Evolutionary conservation across 148 eudicot species (phyloP), one percentile per base, ranked within the genome.

Genomic region (Rhododendron kiyosumense): DNA sequence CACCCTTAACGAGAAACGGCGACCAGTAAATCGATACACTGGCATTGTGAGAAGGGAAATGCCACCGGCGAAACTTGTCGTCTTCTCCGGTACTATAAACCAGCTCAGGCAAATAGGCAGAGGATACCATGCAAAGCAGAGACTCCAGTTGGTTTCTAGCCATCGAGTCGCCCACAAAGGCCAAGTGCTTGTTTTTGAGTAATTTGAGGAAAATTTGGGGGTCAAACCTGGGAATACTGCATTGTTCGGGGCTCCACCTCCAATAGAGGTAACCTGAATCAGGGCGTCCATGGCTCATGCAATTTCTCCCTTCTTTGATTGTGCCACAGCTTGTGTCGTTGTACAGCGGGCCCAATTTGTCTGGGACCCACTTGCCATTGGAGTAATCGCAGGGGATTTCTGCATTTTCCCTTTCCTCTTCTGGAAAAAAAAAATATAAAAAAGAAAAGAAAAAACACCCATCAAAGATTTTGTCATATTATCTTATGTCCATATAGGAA

Each of bases 101-200:
- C 80, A 95, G 90, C 26, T 89, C 69, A 61, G 98, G 96, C 0
- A 84, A 76, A 9, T 93, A 93, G 51, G 86, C 87, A 4, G 99
- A 90, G 52, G 94, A 78, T 41, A 94, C 73, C 98, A 94, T 84
- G 85, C 99, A 97, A 17, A 97, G 87, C 17, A 97, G 87, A 5
- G 99, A 97, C 80, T 97, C 99, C 69, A 97, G 76, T 76, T 97
- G 99, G 85, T 97, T 97, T 81, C 99, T 92, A 41, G 99, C 99
- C 90, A 97, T 91, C 32, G 99, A 97, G 83, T 97, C 99, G 34
- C 99, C 99, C 32, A 97, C 96, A 91, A 97, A 97, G 22, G 99
- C 99, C 74, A 97, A 84, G 89, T 95, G 95, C 82, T 92, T 95
- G 81, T 90, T 90, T 49, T 83, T 82, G 26, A 94, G 81, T 57